phyloP scores from a whole-genome alignment of 495 filamentous ascomycete genomes.

The Neurospora sp. region DNA sequence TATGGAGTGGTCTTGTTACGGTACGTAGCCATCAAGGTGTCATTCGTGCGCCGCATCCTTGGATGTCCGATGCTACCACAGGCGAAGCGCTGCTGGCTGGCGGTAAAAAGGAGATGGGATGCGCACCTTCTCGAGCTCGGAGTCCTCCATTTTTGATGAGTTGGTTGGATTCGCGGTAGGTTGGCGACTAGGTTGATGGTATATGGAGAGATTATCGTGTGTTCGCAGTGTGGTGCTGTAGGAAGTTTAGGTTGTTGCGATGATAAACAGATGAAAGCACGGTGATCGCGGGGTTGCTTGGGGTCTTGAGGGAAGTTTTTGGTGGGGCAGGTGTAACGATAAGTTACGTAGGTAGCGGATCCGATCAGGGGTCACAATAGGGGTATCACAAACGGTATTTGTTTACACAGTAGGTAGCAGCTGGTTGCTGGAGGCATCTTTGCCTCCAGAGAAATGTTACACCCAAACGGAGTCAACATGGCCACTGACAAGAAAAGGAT shows the following conservation, averaged over 20 bases:
- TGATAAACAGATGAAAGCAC: background rate
- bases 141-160: constrained; percentile 58
- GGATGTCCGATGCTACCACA: background rate
- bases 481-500: background rate
- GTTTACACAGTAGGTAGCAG: background rate
- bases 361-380: background rate
- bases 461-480: background rate
- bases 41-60: background rate
- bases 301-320: constrained; percentile 2
- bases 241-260: background rate
- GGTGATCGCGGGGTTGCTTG: constrained; percentile 15
- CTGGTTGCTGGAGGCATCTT: background rate
- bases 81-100: background rate
- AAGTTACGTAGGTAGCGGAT: background rate
- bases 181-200: background rate
- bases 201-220: background rate
- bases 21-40: background rate
- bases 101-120: background rate
- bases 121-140: constrained; percentile 70
- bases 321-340: constrained; percentile 3
- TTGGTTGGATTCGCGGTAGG: background rate
- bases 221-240: background rate
- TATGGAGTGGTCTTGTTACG: background rate
- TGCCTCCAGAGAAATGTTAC: background rate
- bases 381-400: background rate